phyloP scores from a whole-genome alignment of 2,329 filamentous ascomycete species.

The Raffaelea albimanens region DNA sequence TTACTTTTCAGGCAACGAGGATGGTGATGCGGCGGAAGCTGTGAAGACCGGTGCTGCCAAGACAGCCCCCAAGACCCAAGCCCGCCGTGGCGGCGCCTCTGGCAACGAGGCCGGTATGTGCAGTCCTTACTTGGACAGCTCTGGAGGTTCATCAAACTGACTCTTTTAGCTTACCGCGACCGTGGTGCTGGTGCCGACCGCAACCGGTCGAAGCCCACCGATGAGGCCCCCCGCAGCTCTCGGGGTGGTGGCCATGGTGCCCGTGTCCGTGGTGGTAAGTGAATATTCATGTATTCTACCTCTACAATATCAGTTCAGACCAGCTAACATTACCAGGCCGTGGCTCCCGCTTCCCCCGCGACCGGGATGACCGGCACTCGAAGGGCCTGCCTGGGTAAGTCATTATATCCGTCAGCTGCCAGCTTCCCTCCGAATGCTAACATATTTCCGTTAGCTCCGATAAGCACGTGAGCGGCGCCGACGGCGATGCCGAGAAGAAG shows the following conservation, averaged over 20 bases:
- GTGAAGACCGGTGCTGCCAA: conserved; percentile 89
- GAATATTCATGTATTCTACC: too few species aligned
- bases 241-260: conserved; percentile 52
- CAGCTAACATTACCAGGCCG: conserved; percentile 29
- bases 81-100: conserved; percentile 48
- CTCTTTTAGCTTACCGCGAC: conserved; percentile 70
- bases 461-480: conserved; percentile 82
- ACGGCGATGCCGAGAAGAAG: conserved; percentile 74
- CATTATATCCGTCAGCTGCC: too few species aligned
- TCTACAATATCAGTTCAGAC: too few species aligned
- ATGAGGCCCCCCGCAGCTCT: conserved; percentile 47
- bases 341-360: conserved; percentile 41
- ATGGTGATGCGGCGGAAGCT: conserved; percentile 60
- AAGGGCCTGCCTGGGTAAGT: conserved; percentile 38
- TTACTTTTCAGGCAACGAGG: conserved; percentile 45
- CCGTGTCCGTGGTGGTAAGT: conserved; percentile 50
- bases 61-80: conserved; percentile 66
- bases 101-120: conserved; percentile 81
- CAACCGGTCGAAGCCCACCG: conserved; percentile 74
- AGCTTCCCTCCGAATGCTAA: background rate
- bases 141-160: background rate
- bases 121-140: background rate
- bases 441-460: conserved; percentile 55
- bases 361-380: conserved; percentile 48
- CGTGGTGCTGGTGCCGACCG: conserved; percentile 68